Conservation (phyloP, 345 rosid genomes). For the Eucalyptus sp. region DNA sequence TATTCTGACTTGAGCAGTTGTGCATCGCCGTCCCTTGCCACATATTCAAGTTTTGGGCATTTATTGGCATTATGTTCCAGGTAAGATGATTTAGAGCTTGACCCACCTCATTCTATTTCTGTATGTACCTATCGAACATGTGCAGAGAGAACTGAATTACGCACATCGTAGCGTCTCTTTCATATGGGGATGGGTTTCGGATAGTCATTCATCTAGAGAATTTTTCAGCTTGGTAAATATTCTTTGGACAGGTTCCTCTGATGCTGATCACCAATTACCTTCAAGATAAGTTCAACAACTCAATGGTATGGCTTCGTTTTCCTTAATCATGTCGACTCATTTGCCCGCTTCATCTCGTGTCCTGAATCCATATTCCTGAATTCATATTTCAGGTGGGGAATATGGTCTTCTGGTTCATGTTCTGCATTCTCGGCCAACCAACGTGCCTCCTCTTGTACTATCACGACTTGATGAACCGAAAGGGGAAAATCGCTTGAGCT, state of each 20-base stretch:
- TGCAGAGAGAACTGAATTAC: background rate
- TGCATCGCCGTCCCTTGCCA: slow-evolving; percentile 97
- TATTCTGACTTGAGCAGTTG: slow-evolving; percentile 28
- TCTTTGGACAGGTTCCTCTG: slow-evolving; percentile 62
- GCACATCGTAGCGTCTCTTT: background rate
- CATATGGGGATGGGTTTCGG: background rate
- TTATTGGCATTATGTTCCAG: slow-evolving; percentile 94
- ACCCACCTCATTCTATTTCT: background rate
- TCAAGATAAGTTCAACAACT: slow-evolving; percentile 56
- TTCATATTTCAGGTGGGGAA: slow-evolving; percentile 63
- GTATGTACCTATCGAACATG: background rate
- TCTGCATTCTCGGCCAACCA: slow-evolving; percentile 96
- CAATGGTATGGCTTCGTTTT: slow-evolving; percentile 46
- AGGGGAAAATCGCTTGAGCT: slow-evolving; percentile 11
- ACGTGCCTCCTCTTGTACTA: slow-evolving; percentile 91
- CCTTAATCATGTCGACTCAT: background rate
- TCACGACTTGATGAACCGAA: slow-evolving; percentile 92
- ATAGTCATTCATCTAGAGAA: background rate
- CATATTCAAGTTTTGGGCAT: slow-evolving; percentile 91
- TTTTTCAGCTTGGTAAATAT: background rate
- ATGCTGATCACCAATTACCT: slow-evolving; percentile 68
- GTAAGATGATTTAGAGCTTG: slow-evolving; percentile 12
- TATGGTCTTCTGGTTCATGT: slow-evolving; percentile 89
- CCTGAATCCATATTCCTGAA: background rate
- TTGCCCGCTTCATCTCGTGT: background rate